Base-by-base conservation (phyloP, 1,139 yeast species). In the Sugiyamaella novakii region DNA sequence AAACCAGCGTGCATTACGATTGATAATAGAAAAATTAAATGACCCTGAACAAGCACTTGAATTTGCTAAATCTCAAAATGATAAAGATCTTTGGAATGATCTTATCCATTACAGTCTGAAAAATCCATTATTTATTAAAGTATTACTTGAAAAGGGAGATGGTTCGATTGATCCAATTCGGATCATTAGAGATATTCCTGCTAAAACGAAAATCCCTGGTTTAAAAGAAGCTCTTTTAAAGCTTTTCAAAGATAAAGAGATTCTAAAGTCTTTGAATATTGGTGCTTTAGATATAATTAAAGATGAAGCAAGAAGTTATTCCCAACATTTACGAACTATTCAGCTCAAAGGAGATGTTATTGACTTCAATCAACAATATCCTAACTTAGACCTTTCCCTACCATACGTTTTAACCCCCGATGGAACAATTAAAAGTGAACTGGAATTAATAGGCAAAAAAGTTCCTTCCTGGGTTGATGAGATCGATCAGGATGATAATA, bases 21-120 rank as follows among this genome's bases (percentile, higher is more conserved):
- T 92, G 46, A 89, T 92, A 15, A 82, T 89, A 37, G 84, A 87
- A 56, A 78, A 86, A 57, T 68, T 89, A 47, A 77, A 83, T 49
- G 94, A 91, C 62, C 94, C 96, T 0, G 77, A 78, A 34, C 76
- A 79, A 58, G 98, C 98, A 0, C 86, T 92, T 29, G 78, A 76
- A 14, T 92, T 89, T 74, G 95, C 94, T 1, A 81, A 78, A 51
- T 75, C 77, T 12, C 82, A 85, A 56, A 81, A 83, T 47, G 95
- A 87, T 58, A 68, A 72, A 27, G 95, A 87, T 15, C 71, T 89
- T 8, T 91, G 97, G 96, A 80, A 80, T 41, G 80, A 82, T 40
- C 72, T 92, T 52, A 70, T 91, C 10, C 81, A 79, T 14, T 82
- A 84, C 63, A 83, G 96, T 15, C 75, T 84, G 70, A 75, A 77